phyloP scores from a whole-genome alignment of 345 rosid genomes.

The Rhodomyrtus tomentosa region DNA sequence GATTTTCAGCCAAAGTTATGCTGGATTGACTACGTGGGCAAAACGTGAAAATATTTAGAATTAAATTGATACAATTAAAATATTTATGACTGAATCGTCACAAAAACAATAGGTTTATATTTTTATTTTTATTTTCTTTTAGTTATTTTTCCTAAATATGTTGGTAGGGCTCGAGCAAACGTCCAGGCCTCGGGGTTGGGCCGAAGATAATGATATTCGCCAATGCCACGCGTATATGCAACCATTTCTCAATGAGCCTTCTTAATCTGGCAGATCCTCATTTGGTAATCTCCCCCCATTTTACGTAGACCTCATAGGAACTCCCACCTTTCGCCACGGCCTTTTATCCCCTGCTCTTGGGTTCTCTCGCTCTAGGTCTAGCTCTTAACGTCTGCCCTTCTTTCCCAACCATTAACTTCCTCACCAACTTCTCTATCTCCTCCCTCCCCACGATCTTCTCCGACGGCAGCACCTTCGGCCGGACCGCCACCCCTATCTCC shows the following conservation, averaged over 20 bases:
- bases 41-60: too few species aligned
- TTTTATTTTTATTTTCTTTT: too few species aligned
- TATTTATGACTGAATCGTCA: too few species aligned
- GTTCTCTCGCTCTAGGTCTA: conserved; percentile 18
- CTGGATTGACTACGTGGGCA: too few species aligned
- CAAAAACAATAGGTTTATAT: too few species aligned
- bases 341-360: conserved; percentile 12
- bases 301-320: conserved; percentile 10
- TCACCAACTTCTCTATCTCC: conserved; percentile 31
- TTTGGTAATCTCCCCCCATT: not conserved
- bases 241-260: not conserved
- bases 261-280: not conserved
- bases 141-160: too few species aligned
- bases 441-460: conserved; percentile 19
- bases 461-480: conserved; percentile 7
- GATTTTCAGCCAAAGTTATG: too few species aligned
- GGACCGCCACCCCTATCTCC: conserved; percentile 34
- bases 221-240: not conserved
- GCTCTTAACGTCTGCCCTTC: conserved; percentile 30
- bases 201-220: not conserved
- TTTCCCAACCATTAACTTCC: conserved; percentile 30
- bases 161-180: too few species aligned
- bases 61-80: too few species aligned
- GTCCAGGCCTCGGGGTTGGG: too few species aligned
- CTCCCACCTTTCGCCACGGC: conserved; percentile 20